Evolutionary conservation across 805 yeast species (phyloP), one percentile per base, ranked within the genome.

Genomic region (Cyberlindnera mrakii): DNA sequence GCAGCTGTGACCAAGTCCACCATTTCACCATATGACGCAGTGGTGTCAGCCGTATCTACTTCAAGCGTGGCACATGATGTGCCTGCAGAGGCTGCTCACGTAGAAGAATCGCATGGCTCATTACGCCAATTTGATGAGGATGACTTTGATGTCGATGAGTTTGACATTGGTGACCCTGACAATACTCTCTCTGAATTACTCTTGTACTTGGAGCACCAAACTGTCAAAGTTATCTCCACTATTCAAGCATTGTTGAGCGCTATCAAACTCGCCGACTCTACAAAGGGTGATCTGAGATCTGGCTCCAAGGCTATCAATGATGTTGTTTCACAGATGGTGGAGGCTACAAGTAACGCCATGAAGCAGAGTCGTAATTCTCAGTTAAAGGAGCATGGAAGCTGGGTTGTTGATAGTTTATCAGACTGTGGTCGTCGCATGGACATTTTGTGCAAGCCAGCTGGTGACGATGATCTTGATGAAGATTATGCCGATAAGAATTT

Each of bases 381-480:
- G 56, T 76, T 90, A 54, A 86, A 83, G 67, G 95, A 87, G 48
- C 96, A 89, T 62, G 96, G 96, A 3, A 73, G 78, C 45, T 91
- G 95, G 84, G 95, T 91, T 48, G 90, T 90, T 37, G 84, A 80
- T 55, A 85, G 87, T 53, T 72, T 91, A 57, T 81, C 80, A 38
- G 96, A 90, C 62, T 90, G 96, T 65, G 77, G 81, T 37, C 78
- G 78, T 52, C 77, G 98, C 58, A 85, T 91, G 95, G 77, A 77
- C 37, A 71, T 74, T 25, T 71, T 91, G 47, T 82, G 90, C 58
- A 70, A 66, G 33, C 65, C 59, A 39, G 46, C 56, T n/a, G 49
- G 43, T 18, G 64, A 57, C n/a, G 49, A 57, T 25, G 57, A 55
- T 5, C 68, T 67, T 34, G 63, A 64, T 33, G 85, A 80, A 50